Percentiles rank a stretch among this genome's conserved stretches.
Conservation (phyloP, 768 basidiomycete genomes). For the Tulasnella sp. region DNA sequence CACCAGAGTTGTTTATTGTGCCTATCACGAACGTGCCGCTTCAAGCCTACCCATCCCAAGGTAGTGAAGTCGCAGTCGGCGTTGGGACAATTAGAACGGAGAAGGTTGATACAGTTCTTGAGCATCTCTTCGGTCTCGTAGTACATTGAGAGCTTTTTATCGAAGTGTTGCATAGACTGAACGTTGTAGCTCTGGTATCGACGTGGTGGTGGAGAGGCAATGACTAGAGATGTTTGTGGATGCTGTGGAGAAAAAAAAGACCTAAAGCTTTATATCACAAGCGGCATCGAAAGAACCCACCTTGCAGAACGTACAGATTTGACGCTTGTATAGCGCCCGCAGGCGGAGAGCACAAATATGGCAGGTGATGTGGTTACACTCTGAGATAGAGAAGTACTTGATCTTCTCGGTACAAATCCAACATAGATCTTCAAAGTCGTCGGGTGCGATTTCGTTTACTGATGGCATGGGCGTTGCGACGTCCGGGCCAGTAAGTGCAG, state of each 20-base stretch:
- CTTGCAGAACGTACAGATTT: constrained; percentile 95
- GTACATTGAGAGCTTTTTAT: constrained; percentile 60
- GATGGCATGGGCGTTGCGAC: not conserved
- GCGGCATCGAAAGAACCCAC: constrained; percentile 31
- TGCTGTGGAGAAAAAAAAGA: constrained; percentile 31
- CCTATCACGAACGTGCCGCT: constrained; percentile 63
- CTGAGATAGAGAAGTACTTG: constrained; percentile 78
- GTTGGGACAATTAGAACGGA: constrained; percentile 92
- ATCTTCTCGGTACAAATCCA: constrained; percentile 94
- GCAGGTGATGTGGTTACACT: constrained; percentile 91
- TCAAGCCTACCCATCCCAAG: constrained; percentile 82
- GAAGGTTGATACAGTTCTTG: constrained; percentile 83
- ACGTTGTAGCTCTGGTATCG: constrained; percentile 49
- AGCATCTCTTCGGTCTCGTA: constrained; percentile 92
- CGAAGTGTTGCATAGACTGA: constrained; percentile 50
- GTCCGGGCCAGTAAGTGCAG: not conserved
- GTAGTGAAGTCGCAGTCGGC: constrained; percentile 71
- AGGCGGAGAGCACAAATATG: constrained; percentile 86
- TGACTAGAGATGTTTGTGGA: constrained; percentile 62
- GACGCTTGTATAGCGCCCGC: constrained; percentile 86
- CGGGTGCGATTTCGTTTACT: not conserved
- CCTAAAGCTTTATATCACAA: constrained; percentile 10
- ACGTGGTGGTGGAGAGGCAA: constrained; percentile 54
- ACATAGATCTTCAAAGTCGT: constrained; percentile 37
- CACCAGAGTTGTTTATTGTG: constrained; percentile 81